phyloP scores from a whole-genome alignment of 2,329 filamentous ascomycete genomes.

The Alternaria brassicae region DNA sequence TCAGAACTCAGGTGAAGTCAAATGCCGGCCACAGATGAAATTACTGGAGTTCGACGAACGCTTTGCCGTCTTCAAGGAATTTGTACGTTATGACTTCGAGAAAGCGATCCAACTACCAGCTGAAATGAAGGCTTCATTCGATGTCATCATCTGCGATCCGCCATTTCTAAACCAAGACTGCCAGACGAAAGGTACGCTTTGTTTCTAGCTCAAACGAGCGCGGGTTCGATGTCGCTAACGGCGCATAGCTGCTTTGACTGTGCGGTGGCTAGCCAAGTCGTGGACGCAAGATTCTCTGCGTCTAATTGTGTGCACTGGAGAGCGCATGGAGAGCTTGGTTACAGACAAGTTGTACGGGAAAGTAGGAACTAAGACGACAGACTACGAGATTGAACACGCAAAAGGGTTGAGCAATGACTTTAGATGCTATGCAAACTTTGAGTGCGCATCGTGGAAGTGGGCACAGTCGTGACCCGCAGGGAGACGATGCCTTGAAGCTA shows the following conservation, averaged over 20 bases:
- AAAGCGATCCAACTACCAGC: slow-evolving; percentile 70
- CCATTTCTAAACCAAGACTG: slow-evolving; percentile 83
- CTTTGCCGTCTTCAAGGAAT: slow-evolving; percentile 77
- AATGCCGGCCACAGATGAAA: slow-evolving; percentile 62
- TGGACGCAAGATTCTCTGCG: slow-evolving; percentile 48
- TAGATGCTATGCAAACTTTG: slow-evolving; percentile 79
- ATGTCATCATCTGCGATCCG: slow-evolving; percentile 77
- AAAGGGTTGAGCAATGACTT: slow-evolving; percentile 82
- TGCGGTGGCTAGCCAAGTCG: slow-evolving; percentile 71
- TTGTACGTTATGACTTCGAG: slow-evolving; percentile 76
- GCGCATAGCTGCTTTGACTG: slow-evolving; percentile 71
- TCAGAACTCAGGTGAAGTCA: slow-evolving; percentile 43
- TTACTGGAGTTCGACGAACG: slow-evolving; percentile 78
- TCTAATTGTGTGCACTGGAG: slow-evolving; percentile 77
- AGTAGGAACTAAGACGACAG: slow-evolving; percentile 68
- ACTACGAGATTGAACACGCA: slow-evolving; percentile 72
- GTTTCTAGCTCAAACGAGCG: background rate
- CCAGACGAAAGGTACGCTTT: slow-evolving; percentile 71
- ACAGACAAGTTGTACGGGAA: slow-evolving; percentile 68
- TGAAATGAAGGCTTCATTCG: slow-evolving; percentile 68
- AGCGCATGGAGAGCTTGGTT: slow-evolving; percentile 73
- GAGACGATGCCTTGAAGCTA: background rate
- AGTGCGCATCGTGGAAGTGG: slow-evolving; percentile 60
- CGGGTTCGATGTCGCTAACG: slow-evolving; percentile 13
- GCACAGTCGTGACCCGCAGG: slow-evolving; percentile 16